These are phyloP conservation scores for Heliamphora pulchella DNA, from an alignment of 179 eudicot genomes.

Conservation along the genomic window DNA sequence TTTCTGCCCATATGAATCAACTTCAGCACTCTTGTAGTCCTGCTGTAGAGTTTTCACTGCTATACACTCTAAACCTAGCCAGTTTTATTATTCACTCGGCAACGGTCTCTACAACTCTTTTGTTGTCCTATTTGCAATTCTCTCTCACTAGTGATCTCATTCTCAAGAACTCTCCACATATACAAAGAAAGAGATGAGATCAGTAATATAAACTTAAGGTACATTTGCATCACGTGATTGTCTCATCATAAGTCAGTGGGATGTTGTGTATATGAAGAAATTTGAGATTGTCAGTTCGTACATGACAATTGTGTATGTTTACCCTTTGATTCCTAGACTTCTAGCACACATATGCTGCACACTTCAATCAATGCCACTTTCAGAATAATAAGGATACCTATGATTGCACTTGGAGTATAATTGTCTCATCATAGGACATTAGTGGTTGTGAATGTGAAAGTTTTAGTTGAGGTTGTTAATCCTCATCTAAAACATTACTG, in stretches of 20 bases:
- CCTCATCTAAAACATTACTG: background rate
- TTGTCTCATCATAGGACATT: slow-evolving; percentile 3
- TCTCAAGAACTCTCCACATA: background rate
- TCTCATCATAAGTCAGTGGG: background rate
- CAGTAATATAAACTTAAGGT: background rate
- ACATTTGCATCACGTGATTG: slow-evolving; percentile 4
- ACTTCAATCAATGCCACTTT: background rate
- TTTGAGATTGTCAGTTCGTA: background rate
- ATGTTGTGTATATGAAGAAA: background rate
- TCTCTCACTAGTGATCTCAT: too few relatives aligned
- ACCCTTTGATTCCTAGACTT: background rate
- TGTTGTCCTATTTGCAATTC: too few relatives aligned
- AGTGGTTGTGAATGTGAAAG: background rate
- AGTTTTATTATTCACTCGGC: too few relatives aligned
- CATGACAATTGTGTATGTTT: background rate
- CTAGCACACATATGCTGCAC: background rate
- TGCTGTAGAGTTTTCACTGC: too few relatives aligned
- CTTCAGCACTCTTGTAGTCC: too few relatives aligned
- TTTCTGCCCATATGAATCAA: too few relatives aligned
- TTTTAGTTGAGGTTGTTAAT: background rate
- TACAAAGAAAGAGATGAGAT: background rate
- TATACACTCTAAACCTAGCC: too few relatives aligned
- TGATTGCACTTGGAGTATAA: background rate
- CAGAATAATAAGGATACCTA: slow-evolving; percentile 1
- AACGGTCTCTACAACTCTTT: too few relatives aligned